Evolutionary conservation across 306 rosid genomes (phyloP).

Genomic region (Herpetospermum pedunculosum): DNA sequence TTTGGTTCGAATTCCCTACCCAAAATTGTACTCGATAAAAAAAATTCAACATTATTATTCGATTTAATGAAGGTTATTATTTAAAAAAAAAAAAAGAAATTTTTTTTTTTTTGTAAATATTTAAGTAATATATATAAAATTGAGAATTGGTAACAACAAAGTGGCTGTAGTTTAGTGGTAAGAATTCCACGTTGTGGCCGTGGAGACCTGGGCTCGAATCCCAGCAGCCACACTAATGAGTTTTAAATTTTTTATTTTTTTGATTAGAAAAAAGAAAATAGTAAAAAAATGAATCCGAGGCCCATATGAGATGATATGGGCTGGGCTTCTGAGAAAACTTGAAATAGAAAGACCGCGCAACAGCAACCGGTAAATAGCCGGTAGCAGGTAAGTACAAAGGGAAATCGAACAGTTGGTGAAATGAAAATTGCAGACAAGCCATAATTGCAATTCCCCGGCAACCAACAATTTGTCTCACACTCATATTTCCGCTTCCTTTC

Average conservation of each 20-base stretch:
- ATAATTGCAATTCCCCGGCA: slow-evolving; percentile 32
- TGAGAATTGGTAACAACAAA: too few relatives aligned
- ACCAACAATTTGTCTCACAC: slow-evolving; percentile 5
- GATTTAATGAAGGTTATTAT: too few relatives aligned
- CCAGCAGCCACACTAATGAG: not conserved
- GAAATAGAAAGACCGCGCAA: not conserved
- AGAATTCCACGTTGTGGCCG: slow-evolving; percentile 7
- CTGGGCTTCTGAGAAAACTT: not conserved
- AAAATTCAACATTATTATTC: too few relatives aligned
- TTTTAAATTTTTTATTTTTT: not conserved
- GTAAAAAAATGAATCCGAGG: not conserved
- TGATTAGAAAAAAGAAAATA: not conserved
- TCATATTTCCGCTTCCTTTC: not conserved
- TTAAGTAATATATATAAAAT: too few relatives aligned
- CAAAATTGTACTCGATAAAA: too few relatives aligned
- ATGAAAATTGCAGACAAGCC: slow-evolving; percentile 17
- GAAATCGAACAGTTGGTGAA: not conserved
- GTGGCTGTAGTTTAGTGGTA: slow-evolving; percentile 7
- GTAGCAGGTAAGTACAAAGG: slow-evolving; percentile 23
- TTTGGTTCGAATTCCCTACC: too few relatives aligned
- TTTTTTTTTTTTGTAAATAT: too few relatives aligned
- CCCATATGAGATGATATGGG: not conserved
- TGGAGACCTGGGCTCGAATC: slow-evolving; percentile 8
- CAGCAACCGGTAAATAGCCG: slow-evolving; percentile 25
- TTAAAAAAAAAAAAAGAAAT: too few relatives aligned